phyloP scores from a whole-genome alignment of 495 filamentous ascomycete species.

The Letharia lupina region DNA sequence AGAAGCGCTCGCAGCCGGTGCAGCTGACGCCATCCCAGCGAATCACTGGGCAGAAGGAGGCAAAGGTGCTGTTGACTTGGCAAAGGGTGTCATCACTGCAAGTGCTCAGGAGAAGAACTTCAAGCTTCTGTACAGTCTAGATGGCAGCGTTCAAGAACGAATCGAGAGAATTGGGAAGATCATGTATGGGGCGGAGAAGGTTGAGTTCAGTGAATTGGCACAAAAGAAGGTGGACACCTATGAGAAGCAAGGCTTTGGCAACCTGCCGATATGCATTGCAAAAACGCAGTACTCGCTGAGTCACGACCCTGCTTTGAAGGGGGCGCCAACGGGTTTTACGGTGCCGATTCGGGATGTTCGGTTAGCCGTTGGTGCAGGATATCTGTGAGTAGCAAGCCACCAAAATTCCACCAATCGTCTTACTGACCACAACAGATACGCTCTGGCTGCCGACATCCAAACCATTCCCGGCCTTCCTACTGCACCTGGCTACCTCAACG shows the following conservation, averaged over 20 bases:
- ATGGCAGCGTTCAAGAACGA: conserved; percentile 75
- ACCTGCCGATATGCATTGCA: conserved; percentile 90
- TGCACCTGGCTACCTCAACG: conserved; percentile 91
- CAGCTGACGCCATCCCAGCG: conserved; percentile 84
- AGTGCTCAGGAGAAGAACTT: conserved; percentile 82
- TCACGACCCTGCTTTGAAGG: conserved; percentile 89
- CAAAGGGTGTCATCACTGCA: conserved; percentile 75
- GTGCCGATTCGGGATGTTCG: conserved; percentile 91
- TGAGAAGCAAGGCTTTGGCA: conserved; percentile 80
- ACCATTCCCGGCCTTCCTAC: conserved; percentile 95
- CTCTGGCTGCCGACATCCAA: conserved; percentile 93
- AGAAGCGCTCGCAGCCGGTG: conserved; percentile 85
- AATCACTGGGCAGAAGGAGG: conserved; percentile 98
- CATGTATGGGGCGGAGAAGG: conserved; percentile 88
- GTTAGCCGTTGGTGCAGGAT: conserved; percentile 88
- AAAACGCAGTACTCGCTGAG: conserved; percentile 98
- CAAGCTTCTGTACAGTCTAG: conserved; percentile 75
- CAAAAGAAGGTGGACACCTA: conserved; percentile 96
- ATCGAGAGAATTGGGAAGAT: conserved; percentile 83
- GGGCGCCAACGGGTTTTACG: conserved; percentile 91
- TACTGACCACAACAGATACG: conserved; percentile 53
- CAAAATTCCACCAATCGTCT: not conserved
- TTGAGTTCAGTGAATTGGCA: conserved; percentile 89
- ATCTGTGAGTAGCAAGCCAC: conserved; percentile 52
- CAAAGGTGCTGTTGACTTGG: conserved; percentile 80